Percentiles rank a stretch among this genome's conserved stretches.
These are phyloP conservation scores for Pichia insulana DNA, from an alignment of 805 yeast genomes.

Conservation along the genomic window DNA sequence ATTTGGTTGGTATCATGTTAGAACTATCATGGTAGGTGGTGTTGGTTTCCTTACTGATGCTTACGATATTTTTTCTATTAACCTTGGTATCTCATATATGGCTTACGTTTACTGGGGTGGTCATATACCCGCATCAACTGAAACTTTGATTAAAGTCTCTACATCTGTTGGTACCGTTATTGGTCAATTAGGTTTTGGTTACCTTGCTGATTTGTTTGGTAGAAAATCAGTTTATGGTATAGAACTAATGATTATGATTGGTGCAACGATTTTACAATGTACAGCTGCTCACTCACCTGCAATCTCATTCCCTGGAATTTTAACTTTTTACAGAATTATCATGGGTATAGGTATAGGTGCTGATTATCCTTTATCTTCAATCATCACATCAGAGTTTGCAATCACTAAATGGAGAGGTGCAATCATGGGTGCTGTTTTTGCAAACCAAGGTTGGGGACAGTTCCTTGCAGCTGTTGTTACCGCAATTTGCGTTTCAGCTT, in stretches of 20 bases:
- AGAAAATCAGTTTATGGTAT: constrained; percentile 83
- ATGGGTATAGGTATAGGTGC: constrained; percentile 98
- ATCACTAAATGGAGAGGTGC: constrained; percentile 98
- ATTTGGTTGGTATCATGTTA: constrained; percentile 76
- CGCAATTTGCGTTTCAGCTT: constrained; percentile 65
- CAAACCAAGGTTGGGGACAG: constrained; percentile 97
- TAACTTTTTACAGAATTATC: constrained; percentile 70
- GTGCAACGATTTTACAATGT: constrained; percentile 74
- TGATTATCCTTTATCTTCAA: constrained; percentile 91
- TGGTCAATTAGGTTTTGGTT: constrained; percentile 83
- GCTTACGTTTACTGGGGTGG: constrained; percentile 66
- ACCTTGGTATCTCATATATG: constrained; percentile 74
- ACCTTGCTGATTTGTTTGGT: constrained; percentile 72
- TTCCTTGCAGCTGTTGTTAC: constrained; percentile 80
- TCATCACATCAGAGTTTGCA: constrained; percentile 85
- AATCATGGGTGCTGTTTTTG: constrained; percentile 91
- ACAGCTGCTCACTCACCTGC: constrained; percentile 64
- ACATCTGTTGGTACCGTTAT: constrained; percentile 92
- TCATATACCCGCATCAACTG: constrained; percentile 54
- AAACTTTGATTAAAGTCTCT: constrained; percentile 73
- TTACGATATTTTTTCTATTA: constrained; percentile 86
- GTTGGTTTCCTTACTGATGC: constrained; percentile 92
- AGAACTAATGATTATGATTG: constrained; percentile 78
- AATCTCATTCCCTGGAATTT: constrained; percentile 62
- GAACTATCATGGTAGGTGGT: constrained; percentile 84